These are phyloP conservation scores for Avena sativa DNA, from an alignment of 176 grass and related monocot genomes.

Conservation along the genomic window DNA sequence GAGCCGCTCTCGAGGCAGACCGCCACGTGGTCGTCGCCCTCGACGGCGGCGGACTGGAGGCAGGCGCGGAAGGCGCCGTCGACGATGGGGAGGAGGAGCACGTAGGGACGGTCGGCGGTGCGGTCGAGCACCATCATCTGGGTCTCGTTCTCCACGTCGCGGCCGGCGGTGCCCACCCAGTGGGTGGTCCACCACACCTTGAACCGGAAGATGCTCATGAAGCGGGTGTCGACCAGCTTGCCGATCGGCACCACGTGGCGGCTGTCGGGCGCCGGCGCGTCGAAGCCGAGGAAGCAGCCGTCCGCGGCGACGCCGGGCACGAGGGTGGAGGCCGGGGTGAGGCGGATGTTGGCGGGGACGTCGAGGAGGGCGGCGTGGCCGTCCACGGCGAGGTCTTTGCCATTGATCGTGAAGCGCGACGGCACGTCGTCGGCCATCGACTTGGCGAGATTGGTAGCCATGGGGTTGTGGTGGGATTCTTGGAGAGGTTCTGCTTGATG, in stretches of 20 bases:
- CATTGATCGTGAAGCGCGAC: constrained; percentile 62
- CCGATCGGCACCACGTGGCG: too few species aligned
- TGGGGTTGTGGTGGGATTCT: too few species aligned
- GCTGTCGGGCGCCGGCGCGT: neutral
- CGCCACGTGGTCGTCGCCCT: constrained; percentile 61
- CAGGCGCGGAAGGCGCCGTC: constrained; percentile 81
- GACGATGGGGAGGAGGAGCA: constrained; percentile 85
- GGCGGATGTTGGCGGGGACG: constrained; percentile 63
- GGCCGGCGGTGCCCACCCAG: constrained; percentile 62
- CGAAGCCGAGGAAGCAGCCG: constrained; percentile 76
- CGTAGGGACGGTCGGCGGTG: constrained; percentile 51
- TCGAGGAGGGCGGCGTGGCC: constrained; percentile 65
- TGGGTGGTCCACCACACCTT: constrained; percentile 97
- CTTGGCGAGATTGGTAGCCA: too few species aligned
- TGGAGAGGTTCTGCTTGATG: too few species aligned
- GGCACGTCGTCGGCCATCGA: neutral
- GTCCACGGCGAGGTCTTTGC: constrained; percentile 56
- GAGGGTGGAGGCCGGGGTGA: constrained; percentile 53
- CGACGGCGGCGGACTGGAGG: constrained; percentile 51
- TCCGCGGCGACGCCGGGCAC: neutral
- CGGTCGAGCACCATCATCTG: constrained; percentile 84
- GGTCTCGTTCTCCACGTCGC: constrained; percentile 84
- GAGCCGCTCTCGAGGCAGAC: constrained; percentile 85
- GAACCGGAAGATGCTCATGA: constrained; percentile 99
- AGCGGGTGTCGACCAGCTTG: constrained; percentile 48